Conservation (phyloP, 805 yeast species). For the Tetrapisispora namnaoensis region DNA sequence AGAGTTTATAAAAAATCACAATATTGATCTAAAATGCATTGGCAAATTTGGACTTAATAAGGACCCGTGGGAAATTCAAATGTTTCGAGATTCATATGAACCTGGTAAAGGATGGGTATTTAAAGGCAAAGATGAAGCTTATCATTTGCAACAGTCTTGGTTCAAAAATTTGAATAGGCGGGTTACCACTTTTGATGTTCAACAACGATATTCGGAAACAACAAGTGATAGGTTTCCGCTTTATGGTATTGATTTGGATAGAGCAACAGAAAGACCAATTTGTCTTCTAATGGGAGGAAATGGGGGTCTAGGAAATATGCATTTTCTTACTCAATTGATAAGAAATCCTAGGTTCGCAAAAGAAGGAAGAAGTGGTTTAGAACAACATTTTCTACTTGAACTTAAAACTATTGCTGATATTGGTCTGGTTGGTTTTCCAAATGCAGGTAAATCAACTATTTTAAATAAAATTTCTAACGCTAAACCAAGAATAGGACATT, state of each 20-base stretch:
- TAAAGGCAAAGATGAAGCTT: constrained; percentile 65
- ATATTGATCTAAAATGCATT: constrained; percentile 28
- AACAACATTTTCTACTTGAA: constrained; percentile 65
- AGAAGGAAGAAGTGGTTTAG: constrained; percentile 61
- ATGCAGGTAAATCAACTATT: constrained; percentile 91
- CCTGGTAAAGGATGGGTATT: constrained; percentile 87
- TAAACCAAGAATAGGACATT: constrained; percentile 84
- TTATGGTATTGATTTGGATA: constrained; percentile 64
- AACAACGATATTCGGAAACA: constrained; percentile 47
- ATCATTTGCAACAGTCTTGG: constrained; percentile 54
- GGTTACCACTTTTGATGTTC: constrained; percentile 57
- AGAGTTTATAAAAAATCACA: constrained; percentile 14
- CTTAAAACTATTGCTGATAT: constrained; percentile 83
- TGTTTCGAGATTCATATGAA: constrained; percentile 49
- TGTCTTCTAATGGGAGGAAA: constrained; percentile 72
- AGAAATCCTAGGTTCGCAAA: constrained; percentile 88
- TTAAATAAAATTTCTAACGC: constrained; percentile 83
- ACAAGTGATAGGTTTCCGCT: constrained; percentile 64
- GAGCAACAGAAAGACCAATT: constrained; percentile 55
- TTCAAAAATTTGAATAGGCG: constrained; percentile 54
- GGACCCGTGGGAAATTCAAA: constrained; percentile 42
- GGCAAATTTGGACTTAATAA: constrained; percentile 23
- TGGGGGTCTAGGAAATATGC: constrained; percentile 97
- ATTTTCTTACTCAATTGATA: constrained; percentile 71
- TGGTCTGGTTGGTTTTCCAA: constrained; percentile 91